Evolutionary conservation across 1,284 basidiomycete genomes (phyloP), one percentile per base, ranked within the genome.

Genomic region (Cryptococcus neoformans): DNA sequence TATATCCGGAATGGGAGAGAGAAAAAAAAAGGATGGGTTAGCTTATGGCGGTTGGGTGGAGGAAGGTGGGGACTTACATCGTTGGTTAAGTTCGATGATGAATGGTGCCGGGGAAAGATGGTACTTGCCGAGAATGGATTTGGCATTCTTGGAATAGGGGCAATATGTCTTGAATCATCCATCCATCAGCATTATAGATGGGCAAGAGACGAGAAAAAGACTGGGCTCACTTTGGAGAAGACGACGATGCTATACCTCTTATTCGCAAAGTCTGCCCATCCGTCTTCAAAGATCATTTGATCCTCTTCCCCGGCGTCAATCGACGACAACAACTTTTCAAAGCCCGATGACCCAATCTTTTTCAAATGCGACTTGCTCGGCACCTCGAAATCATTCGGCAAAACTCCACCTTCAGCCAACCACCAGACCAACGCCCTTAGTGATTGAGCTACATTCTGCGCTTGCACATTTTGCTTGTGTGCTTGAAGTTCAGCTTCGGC

Each of bases 81-180:
- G 67, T n/a, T 69, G 63, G 55, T 78, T 77, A n/a, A 78, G 69
- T 60, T 79, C 76, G 53, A 78, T 67, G 49, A 77, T 65, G 57
- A 68, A 70, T 14, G 78, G 74, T 46, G 57, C 59, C 2, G 70
- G 71, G 7, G 63, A 56, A n/a, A 74, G 59, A 7, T 59, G 51
- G 60, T 78, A 74, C 45, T 64, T 46, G 11, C 60, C 58, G 34
- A 79, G 58, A 37, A 78, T 74, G 8, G 52, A 52, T 62, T 78
- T 78, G 7, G 74, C 76, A 42, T 71, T 69, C 49, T 60, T 65
- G 12, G 75, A 78, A 65, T 72, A 77, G 7, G 75, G 76, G 62
- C 78, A 78, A 62, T 75, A 74, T 2, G 71, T 62, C 74, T 55
- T 0, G 71, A 72, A 21, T 21, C 21, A 21, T 21, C 21, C 21